These are phyloP conservation scores for Starmera stellimalicola DNA, from an alignment of 1,139 yeast genomes.

Conservation along the genomic window DNA sequence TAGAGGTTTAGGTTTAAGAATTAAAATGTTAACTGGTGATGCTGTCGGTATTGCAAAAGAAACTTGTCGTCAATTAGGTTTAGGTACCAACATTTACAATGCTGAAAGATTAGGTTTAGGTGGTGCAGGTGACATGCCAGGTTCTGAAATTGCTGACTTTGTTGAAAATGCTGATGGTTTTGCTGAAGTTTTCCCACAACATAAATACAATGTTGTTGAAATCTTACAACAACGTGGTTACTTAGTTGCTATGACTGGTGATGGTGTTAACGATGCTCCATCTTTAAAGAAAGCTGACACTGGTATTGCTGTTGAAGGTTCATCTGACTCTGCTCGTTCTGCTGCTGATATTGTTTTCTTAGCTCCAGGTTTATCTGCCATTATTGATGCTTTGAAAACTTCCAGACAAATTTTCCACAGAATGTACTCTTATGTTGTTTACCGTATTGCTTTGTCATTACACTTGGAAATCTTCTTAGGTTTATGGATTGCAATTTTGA, in stretches of 20 bases:
- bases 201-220: conserved; percentile 88
- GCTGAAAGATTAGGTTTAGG: conserved; percentile 95
- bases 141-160: conserved; percentile 91
- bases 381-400: conserved; percentile 87
- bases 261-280: conserved; percentile 96
- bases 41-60: conserved; percentile 99
- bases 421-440: conserved; percentile 93
- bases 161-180: conserved; percentile 97
- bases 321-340: conserved; percentile 92
- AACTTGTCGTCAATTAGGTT: conserved; percentile 95
- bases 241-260: conserved; percentile 98
- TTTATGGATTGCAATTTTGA: conserved; percentile 89
- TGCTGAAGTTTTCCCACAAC: conserved; percentile 97
- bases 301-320: conserved; percentile 97
- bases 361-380: conserved; percentile 94
- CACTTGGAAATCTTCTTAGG: conserved; percentile 91
- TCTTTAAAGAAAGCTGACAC: conserved; percentile 94
- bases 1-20: conserved; percentile 86
- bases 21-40: conserved; percentile 98
- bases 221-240: conserved; percentile 86
- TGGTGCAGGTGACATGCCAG: conserved; percentile 95
- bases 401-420: conserved; percentile 98
- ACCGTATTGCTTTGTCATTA: conserved; percentile 90
- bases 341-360: conserved; percentile 96
- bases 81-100: conserved; percentile 94